Base-by-base conservation (phyloP, 2,329 filamentous ascomycete genomes). In the Aspergillus tanneri region DNA sequence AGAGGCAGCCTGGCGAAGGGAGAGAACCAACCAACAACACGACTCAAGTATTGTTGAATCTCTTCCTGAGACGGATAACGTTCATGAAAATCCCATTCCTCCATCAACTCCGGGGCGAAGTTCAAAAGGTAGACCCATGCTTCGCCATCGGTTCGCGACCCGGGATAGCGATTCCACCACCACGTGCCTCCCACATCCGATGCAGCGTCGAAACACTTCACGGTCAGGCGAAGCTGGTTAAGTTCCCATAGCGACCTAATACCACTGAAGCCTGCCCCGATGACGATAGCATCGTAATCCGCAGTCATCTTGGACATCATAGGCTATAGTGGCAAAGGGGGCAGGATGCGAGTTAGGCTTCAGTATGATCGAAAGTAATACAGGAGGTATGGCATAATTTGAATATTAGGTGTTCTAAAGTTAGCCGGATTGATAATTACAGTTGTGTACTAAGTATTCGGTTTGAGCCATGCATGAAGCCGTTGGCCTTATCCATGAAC, bases 181-280 rank as follows among this genome's bases (percentile, higher is more conserved):
- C 41, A 49, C 32, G 46, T 49, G 24, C 46, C 46, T 14, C 46
- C 46, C 23, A 49, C 34, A 32, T 48, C 46, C 16, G 18, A 9
- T 16, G 32, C 46, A 14, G 18, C 25, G 34, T 49, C 46, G 23
- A 49, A 23, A 11, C 39, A 43, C 23, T 38, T 39, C 10, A 21
- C 35, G 18, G 32, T 16, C 22, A 44, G 25, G 25, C 46, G 43
- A 22, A 22, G 28, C 4, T 30, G 27, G n/a, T 11, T 30, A 8
- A 50, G 30, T 19, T 36, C 23, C 28, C 39, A 51, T 23, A 47
- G 43, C n/a, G 39, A 59, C 7, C 69, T 70, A 18, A 74, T 53
- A 28, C 72, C 73, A 25, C 64, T 69, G 62, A 70, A 68, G 53
- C 73, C 73, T 10, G 70, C 73, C 14, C 73, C 73, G 23, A 75